Evolutionary conservation across 2,329 filamentous ascomycete genomes (phyloP).

Genomic region (Cladorrhinum sp.): DNA sequence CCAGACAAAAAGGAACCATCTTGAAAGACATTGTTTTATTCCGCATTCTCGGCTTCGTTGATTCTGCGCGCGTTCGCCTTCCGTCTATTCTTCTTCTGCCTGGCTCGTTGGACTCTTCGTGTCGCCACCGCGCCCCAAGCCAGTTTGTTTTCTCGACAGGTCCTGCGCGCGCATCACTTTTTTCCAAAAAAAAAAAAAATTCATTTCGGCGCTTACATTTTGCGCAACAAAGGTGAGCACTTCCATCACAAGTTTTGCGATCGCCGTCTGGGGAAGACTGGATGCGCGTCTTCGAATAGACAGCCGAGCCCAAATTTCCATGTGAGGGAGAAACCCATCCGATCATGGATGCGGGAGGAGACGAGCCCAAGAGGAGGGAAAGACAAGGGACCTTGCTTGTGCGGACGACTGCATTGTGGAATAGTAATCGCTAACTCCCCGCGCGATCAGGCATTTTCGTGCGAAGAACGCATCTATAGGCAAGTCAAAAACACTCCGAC

Average conservation of each 20-base stretch:
- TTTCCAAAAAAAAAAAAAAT: too few relatives aligned
- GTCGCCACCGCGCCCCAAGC: not conserved
- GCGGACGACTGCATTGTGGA: not conserved
- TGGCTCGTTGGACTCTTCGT: not conserved
- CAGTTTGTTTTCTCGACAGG: not conserved
- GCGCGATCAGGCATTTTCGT: not conserved
- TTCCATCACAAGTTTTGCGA: not conserved
- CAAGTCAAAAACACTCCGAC: not conserved
- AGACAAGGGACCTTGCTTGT: not conserved
- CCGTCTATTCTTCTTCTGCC: not conserved
- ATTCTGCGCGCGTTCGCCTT: not conserved
- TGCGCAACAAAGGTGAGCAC: not conserved
- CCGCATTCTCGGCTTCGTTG: not conserved
- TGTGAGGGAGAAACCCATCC: not conserved
- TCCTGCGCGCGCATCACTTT: not conserved
- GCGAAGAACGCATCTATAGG: slow-evolving; percentile 2
- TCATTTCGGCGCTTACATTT: not conserved
- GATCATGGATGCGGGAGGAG: not conserved
- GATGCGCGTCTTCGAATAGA: not conserved
- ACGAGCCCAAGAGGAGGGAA: not conserved
- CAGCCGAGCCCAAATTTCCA: not conserved
- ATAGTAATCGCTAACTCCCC: slow-evolving; percentile 5
- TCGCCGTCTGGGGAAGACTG: not conserved
- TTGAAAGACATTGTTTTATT: slow-evolving; percentile 7
- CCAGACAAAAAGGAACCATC: not conserved